These are phyloP conservation scores for Rhodotorula graminis DNA, from an alignment of 768 basidiomycete genomes.

Conservation along the genomic window DNA sequence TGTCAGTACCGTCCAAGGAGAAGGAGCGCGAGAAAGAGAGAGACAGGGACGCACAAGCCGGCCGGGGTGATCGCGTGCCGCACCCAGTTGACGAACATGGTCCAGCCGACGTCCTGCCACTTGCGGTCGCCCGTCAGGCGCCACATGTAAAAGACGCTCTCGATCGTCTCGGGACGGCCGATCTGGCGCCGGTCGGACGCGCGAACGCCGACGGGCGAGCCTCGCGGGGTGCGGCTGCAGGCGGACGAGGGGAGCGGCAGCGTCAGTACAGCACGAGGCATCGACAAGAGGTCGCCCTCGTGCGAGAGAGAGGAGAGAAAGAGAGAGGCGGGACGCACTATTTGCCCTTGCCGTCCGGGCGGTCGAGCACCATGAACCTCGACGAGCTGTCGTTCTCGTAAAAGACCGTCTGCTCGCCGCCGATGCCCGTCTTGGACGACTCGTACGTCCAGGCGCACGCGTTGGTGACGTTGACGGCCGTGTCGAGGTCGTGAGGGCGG, in stretches of 20 bases:
- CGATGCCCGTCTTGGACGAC: slow-evolving; percentile 36
- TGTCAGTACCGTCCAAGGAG: no score
- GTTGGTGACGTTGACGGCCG: slow-evolving; percentile 43
- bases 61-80: slow-evolving; percentile 26
- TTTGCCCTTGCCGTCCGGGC: background rate
- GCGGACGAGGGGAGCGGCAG: background rate
- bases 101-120: slow-evolving; percentile 52
- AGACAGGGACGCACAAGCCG: slow-evolving; percentile 5
- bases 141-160: slow-evolving; percentile 48
- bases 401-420: slow-evolving; percentile 36
- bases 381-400: slow-evolving; percentile 17
- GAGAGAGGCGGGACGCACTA: background rate
- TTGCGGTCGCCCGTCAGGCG: slow-evolving; percentile 49
- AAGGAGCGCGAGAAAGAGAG: no score
- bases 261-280: background rate
- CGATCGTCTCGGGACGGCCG: slow-evolving; percentile 51
- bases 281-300: no score
- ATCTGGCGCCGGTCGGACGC: slow-evolving; percentile 43
- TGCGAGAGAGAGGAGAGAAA: background rate
- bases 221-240: slow-evolving; percentile 17
- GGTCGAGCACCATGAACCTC: slow-evolving; percentile 3
- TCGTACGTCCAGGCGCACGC: slow-evolving; percentile 49
- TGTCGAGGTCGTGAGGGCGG: slow-evolving; percentile 46
- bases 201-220: slow-evolving; percentile 42
- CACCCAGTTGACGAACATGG: slow-evolving; percentile 47